Evolutionary conservation across 768 basidiomycete genomes (phyloP).

Genomic region (Tricholoma saponaceum): DNA sequence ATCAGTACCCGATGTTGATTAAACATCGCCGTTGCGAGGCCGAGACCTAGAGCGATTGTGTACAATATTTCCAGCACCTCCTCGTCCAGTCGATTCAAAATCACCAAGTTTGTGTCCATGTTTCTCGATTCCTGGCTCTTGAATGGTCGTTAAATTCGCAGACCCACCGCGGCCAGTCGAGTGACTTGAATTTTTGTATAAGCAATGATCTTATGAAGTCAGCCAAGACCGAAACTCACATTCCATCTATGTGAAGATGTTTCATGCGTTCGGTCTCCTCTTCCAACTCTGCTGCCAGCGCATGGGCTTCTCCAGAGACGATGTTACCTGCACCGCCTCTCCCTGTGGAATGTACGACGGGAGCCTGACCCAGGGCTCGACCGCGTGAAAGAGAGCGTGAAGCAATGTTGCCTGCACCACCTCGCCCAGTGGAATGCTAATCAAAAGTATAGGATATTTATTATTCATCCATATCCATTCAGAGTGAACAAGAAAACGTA

Average conservation of each 20-base stretch:
- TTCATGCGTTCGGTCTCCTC: conserved; percentile 6
- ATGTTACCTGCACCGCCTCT: conserved; percentile 67
- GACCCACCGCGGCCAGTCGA: conserved; percentile 6
- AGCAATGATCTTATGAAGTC: not conserved
- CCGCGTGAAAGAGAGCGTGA: conserved; percentile 53
- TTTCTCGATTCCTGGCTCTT: conserved; percentile 5
- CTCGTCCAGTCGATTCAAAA: conserved; percentile 6
- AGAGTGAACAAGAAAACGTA: conserved; percentile 20
- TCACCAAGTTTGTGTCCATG: not conserved
- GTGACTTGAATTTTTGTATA: not conserved
- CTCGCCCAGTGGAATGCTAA: conserved; percentile 59
- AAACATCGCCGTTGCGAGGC: not conserved
- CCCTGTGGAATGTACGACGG: conserved; percentile 45
- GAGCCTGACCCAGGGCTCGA: conserved; percentile 1
- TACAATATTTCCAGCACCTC: conserved; percentile 8
- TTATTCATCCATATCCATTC: not conserved
- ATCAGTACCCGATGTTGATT: too few relatives aligned
- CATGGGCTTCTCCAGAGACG: conserved; percentile 4
- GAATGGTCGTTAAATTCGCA: conserved; percentile 1
- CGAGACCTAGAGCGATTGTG: not conserved
- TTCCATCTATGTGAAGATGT: not conserved
- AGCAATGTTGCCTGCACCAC: conserved; percentile 61
- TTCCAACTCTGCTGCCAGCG: conserved; percentile 6
- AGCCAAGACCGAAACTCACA: not conserved
- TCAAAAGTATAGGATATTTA: not conserved